Evolutionary conservation across 2,329 filamentous ascomycete genomes (phyloP).

Genomic region (Trichophaea hybrida): DNA sequence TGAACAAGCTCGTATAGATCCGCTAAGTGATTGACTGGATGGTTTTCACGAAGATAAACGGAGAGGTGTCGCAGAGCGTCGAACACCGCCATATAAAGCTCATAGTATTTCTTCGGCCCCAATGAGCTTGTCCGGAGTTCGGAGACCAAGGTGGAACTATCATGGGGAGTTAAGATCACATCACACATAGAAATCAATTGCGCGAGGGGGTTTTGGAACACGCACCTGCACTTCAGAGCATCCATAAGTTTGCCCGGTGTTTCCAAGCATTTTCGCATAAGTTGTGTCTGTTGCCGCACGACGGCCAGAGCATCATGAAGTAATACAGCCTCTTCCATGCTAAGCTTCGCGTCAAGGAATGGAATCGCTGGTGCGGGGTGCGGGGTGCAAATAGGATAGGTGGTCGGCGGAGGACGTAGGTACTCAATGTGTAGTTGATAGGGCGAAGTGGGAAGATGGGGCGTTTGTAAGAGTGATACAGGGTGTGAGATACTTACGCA

Average conservation of each 20-base stretch:
- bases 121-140: conserved; percentile 92
- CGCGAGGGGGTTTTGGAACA: conserved; percentile 36
- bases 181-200: conserved; percentile 2
- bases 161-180: neutral
- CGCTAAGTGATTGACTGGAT: conserved; percentile 93
- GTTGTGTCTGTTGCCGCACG: conserved; percentile 87
- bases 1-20: conserved; percentile 49
- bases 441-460: neutral
- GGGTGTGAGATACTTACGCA: neutral
- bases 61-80: conserved; percentile 93
- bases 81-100: conserved; percentile 98
- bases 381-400: neutral
- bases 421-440: neutral
- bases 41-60: conserved; percentile 90
- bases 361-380: neutral
- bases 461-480: neutral
- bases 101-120: conserved; percentile 99
- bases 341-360: neutral
- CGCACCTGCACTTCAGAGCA: conserved; percentile 99
- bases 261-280: conserved; percentile 97
- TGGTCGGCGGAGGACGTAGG: neutral
- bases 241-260: conserved; percentile 98
- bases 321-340: conserved; percentile 35
- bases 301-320: conserved; percentile 94
- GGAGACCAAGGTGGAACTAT: conserved; percentile 91